These are phyloP conservation scores for Cryptococcus floricola DNA, from an alignment of 1,284 basidiomycete genomes.

Conservation along the genomic window DNA sequence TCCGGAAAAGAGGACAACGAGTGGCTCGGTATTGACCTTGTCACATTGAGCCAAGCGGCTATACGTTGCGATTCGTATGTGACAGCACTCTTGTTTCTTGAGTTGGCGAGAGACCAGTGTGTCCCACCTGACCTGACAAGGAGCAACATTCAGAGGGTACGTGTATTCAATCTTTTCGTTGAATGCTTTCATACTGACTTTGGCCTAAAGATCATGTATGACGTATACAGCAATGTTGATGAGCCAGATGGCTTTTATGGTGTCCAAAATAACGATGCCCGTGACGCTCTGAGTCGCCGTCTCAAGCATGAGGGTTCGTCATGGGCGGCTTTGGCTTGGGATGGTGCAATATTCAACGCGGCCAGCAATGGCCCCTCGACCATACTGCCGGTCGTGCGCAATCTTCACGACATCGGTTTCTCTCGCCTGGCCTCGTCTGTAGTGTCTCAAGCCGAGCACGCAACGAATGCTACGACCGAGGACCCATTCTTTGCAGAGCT, in stretches of 20 bases:
- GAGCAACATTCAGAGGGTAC: conserved; percentile 32
- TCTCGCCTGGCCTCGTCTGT: conserved; percentile 62
- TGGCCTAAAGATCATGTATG: conserved; percentile 63
- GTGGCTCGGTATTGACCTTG: conserved; percentile 78
- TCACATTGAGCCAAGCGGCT: conserved; percentile 68
- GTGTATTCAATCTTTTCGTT: not conserved
- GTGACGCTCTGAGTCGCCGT: conserved; percentile 71
- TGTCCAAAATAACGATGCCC: conserved; percentile 70
- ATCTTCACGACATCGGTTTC: conserved; percentile 84
- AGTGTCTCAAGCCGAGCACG: conserved; percentile 6
- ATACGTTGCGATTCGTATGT: conserved; percentile 77
- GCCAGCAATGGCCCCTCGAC: conserved; percentile 15
- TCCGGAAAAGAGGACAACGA: conserved; percentile 63
- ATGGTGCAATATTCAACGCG: conserved; percentile 77
- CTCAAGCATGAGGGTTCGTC: conserved; percentile 91
- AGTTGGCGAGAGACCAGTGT: conserved; percentile 64
- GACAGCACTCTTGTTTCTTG: conserved; percentile 83
- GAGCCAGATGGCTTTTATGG: conserved; percentile 98
- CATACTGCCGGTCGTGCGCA: conserved; percentile 58
- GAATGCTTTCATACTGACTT: not conserved
- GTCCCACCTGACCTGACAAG: conserved; percentile 14
- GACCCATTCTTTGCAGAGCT: conserved; percentile 66
- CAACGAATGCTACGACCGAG: conserved; percentile 37
- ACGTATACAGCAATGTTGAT: conserved; percentile 90
- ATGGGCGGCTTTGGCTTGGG: conserved; percentile 82